Conservation (phyloP, 768 basidiomycete species). For the Termitomyces sp. region DNA sequence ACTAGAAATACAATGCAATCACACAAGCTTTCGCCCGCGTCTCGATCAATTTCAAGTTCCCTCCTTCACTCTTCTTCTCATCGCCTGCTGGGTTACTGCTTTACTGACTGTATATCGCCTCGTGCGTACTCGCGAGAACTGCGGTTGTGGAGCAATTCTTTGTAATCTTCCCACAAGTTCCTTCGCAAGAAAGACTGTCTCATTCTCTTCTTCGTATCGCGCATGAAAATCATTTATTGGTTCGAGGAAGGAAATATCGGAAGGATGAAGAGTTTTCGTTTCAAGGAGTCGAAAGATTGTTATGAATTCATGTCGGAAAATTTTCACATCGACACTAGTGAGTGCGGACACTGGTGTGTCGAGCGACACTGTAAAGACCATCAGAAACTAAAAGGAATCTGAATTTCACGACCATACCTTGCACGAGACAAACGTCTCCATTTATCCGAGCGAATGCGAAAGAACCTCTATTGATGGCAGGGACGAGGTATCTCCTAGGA, state of each 20-base stretch:
- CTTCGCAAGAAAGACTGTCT: conserved; percentile 53
- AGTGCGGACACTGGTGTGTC: conserved; percentile 37
- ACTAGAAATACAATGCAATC: neutral
- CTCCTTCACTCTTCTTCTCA: conserved; percentile 6
- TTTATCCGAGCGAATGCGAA: conserved; percentile 57
- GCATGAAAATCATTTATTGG: conserved; percentile 39
- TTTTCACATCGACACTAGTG: conserved; percentile 43
- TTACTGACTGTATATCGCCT: conserved; percentile 13
- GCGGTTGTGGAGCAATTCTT: conserved; percentile 28
- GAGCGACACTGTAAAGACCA: conserved; percentile 25
- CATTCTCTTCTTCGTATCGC: conserved; percentile 53
- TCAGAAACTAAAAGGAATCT: neutral
- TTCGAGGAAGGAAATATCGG: conserved; percentile 47
- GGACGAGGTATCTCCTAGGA: conserved; percentile 19
- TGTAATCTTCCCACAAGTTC: conserved; percentile 40
- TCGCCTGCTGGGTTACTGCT: conserved; percentile 17
- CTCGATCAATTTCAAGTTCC: too few species aligned
- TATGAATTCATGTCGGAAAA: conserved; percentile 57
- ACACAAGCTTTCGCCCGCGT: neutral
- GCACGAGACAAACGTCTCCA: conserved; percentile 55
- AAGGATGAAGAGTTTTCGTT: conserved; percentile 38
- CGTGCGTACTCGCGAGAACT: conserved; percentile 12
- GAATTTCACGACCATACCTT: conserved; percentile 42
- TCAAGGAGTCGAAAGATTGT: conserved; percentile 55
- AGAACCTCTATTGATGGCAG: conserved; percentile 26